Base-by-base conservation (phyloP, 345 rosid species). In the Eucalyptus fibrosa region DNA sequence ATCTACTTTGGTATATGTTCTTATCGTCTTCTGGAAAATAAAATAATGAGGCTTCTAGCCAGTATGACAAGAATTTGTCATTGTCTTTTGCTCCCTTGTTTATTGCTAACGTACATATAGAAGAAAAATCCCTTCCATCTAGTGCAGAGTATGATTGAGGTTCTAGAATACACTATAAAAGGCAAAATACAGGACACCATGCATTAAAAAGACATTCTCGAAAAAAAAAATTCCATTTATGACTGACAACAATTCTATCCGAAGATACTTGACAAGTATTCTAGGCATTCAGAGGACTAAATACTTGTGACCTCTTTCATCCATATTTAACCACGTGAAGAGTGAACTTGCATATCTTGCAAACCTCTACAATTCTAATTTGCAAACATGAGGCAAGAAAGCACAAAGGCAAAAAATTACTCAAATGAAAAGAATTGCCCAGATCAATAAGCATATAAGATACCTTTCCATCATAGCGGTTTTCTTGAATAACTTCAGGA, bases 391-490 rank as follows among this genome's bases (percentile, higher is more conserved):
- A 77, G 83, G 83, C 77, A 62, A 80, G 34, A 37, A 56, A 85
- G 86, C 60, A 88, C 72, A 81, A 55, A 40, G 30, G 45, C 30
- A 72, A 30, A 32, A 50, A 83, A 86, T 51, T 34, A n/a, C 19
- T 55, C 28, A 67, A n/a, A 88, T 49, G 45, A 87, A 88, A 89
- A 81, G 50, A 88, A 49, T 87, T 72, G 45, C 32, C 60, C 89
- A 91, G 86, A 85, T 55, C 69, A 90, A 59, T 32, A 7, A 87
- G 82, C 42, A 89, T 88, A 90, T 55, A 88, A 65, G 17, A 72
- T 93, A 97, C 99, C 99, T 98, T 98, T 91, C 99, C 99, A 94
- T 98, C 99, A 92, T 98, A 98, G 62, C 99, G 97, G 89, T 96
- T 98, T 96, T 97, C 99, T 92, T 98, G 99, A 92, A 98, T 98